A percentile compares a stretch with the other conserved stretches of the same genome.
Evolutionary conservation across 164 flowering plant genomes (phyloP).

Genomic region (Vitis riparia): DNA sequence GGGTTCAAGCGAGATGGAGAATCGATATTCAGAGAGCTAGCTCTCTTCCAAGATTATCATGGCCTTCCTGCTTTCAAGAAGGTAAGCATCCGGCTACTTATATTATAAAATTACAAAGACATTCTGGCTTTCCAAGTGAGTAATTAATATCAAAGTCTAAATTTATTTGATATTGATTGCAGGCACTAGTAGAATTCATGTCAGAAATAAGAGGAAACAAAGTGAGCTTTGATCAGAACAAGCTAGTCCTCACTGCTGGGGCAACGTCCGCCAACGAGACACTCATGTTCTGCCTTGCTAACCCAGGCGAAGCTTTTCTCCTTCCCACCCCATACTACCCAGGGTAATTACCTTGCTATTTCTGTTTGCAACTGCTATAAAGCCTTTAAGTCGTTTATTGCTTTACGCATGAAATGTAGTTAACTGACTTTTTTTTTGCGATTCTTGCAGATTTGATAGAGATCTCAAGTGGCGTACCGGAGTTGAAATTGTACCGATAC

Average conservation of each 20-base stretch:
- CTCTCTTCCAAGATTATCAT: constrained; percentile 67
- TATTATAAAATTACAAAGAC: too few relatives aligned
- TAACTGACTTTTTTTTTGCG: neutral
- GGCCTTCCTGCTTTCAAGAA: constrained; percentile 69
- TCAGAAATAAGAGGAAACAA: constrained; percentile 67
- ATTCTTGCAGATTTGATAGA: constrained; percentile 73
- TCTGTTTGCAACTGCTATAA: constrained; percentile 1
- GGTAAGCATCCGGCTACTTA: constrained; percentile 22
- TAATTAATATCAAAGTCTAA: neutral
- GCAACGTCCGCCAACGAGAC: constrained; percentile 90
- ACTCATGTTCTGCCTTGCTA: constrained; percentile 84
- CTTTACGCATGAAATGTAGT: constrained; percentile 2
- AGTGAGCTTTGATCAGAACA: constrained; percentile 59
- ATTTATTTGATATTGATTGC: constrained; percentile 10
- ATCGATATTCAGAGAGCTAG: constrained; percentile 68
- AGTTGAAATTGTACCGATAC: constrained; percentile 77
- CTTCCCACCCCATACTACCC: constrained; percentile 94
- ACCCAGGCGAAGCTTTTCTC: constrained; percentile 79
- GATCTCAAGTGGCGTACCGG: constrained; percentile 95
- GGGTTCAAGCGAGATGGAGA: constrained; percentile 51
- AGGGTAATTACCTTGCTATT: constrained; percentile 43
- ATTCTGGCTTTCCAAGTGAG: too few relatives aligned
- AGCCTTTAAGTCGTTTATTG: neutral
- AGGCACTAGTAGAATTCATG: constrained; percentile 82
- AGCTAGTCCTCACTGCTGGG: constrained; percentile 82